phyloP scores from a whole-genome alignment of 2,329 filamentous ascomycete species.

The Alternaria rosae region DNA sequence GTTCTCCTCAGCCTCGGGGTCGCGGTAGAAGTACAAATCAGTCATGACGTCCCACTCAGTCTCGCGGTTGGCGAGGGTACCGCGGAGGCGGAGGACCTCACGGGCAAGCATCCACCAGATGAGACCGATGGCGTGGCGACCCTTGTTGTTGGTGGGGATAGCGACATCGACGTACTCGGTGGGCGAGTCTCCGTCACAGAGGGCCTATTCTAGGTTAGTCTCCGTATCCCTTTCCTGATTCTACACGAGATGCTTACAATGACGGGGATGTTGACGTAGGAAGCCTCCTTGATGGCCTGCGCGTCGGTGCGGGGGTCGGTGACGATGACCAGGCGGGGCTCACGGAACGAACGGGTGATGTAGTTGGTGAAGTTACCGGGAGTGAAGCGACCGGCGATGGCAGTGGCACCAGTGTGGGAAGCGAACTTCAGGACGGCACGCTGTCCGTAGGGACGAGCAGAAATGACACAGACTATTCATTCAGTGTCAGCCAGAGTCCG shows the following conservation, averaged over 20 bases:
- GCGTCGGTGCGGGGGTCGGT: slow-evolving; percentile 99
- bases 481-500: slow-evolving; percentile 20
- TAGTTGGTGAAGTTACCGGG: slow-evolving; percentile 99
- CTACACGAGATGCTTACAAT: slow-evolving; percentile 59
- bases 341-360: slow-evolving; percentile 99
- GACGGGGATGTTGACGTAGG: slow-evolving; percentile 99
- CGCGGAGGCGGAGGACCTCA: slow-evolving; percentile 98
- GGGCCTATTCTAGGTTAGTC: slow-evolving; percentile 61
- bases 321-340: slow-evolving; percentile 98
- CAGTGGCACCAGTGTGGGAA: slow-evolving; percentile 94
- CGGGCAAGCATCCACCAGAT: slow-evolving; percentile 99
- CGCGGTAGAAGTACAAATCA: slow-evolving; percentile 99
- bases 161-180: slow-evolving; percentile 99
- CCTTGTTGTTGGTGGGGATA: slow-evolving; percentile 99
- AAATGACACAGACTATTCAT: slow-evolving; percentile 76
- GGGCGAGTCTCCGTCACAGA: slow-evolving; percentile 98
- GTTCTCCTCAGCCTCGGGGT: slow-evolving; percentile 99
- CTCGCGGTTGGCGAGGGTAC: slow-evolving; percentile 95
- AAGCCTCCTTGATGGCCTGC: slow-evolving; percentile 99
- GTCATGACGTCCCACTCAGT: slow-evolving; percentile 99
- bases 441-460: slow-evolving; percentile 98
- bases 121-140: slow-evolving; percentile 97
- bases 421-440: slow-evolving; percentile 99
- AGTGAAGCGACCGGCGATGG: slow-evolving; percentile 99
- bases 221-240: not conserved